Conservation (phyloP, 305 asterid species). For the Fraxinus floribunda region DNA sequence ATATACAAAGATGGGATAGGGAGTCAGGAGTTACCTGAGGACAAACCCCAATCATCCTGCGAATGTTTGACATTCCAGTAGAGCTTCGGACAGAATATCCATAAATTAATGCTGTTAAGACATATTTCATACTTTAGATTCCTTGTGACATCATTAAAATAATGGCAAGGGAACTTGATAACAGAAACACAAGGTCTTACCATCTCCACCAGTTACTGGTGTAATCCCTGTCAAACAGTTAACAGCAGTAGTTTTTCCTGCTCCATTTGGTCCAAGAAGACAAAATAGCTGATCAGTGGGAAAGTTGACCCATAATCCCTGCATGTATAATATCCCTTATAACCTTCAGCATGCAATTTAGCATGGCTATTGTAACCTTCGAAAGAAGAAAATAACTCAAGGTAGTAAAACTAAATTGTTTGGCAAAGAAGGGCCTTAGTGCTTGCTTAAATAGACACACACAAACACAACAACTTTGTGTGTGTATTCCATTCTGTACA, state of each 20-base stretch:
- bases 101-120: constrained; percentile 69
- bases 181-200: constrained; percentile 40
- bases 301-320: constrained; percentile 90
- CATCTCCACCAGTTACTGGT: constrained; percentile 89
- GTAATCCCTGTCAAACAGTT: constrained; percentile 93
- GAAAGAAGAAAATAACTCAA: constrained; percentile 17
- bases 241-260: constrained; percentile 88
- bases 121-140: constrained; percentile 22
- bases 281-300: constrained; percentile 87
- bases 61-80: constrained; percentile 73
- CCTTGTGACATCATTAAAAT: constrained; percentile 4
- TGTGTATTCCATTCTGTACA: neutral
- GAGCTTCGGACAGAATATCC: constrained; percentile 79
- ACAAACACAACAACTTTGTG: neutral
- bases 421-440: neutral
- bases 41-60: constrained; percentile 88
- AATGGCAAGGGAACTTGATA: constrained; percentile 11
- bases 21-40: constrained; percentile 61
- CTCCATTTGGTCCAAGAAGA: constrained; percentile 97
- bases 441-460: neutral
- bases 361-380: neutral
- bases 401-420: neutral
- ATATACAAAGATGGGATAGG: constrained; percentile 1
- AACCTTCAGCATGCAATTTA: constrained; percentile 13
- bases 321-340: constrained; percentile 27